A percentile compares a stretch with the other conserved stretches of the same genome.
These are phyloP conservation scores for Venturia asperata DNA, from an alignment of 2,329 filamentous ascomycete genomes.

Conservation along the genomic window DNA sequence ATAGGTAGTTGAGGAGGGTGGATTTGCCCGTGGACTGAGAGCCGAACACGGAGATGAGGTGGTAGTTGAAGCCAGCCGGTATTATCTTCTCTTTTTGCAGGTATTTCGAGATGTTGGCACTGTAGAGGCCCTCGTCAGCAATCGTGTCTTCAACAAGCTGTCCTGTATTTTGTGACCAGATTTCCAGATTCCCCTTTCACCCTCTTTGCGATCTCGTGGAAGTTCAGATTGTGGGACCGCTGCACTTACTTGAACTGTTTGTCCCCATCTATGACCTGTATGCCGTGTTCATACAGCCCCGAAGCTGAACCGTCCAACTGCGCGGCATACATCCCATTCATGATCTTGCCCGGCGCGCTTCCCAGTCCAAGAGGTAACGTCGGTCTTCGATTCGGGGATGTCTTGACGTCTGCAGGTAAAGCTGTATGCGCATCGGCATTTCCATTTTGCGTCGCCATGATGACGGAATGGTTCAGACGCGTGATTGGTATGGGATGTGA, in stretches of 20 bases:
- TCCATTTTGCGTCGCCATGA: slow-evolving; percentile 10
- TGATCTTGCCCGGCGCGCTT: slow-evolving; percentile 40
- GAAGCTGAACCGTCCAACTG: slow-evolving; percentile 57
- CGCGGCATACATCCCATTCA: slow-evolving; percentile 73
- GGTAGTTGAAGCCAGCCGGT: slow-evolving; percentile 94
- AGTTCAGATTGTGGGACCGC: not conserved
- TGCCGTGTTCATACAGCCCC: slow-evolving; percentile 78
- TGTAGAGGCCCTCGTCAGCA: slow-evolving; percentile 33
- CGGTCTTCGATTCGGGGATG: slow-evolving; percentile 6
- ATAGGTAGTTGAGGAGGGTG: slow-evolving; percentile 90
- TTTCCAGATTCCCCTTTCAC: not conserved
- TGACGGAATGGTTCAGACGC: not conserved
- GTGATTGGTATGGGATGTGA: slow-evolving; percentile 1
- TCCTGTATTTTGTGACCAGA: not conserved
- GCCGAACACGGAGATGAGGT: slow-evolving; percentile 97
- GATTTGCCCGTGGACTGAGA: slow-evolving; percentile 99
- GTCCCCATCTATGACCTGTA: slow-evolving; percentile 93
- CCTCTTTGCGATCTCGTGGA: not conserved
- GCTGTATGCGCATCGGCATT: not conserved
- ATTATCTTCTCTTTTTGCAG: slow-evolving; percentile 72
- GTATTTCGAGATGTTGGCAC: slow-evolving; percentile 72
- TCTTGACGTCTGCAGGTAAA: not conserved
- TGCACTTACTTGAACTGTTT: slow-evolving; percentile 86
- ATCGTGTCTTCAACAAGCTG: not conserved
- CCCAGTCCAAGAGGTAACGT: slow-evolving; percentile 15